Evolutionary conservation across 164 flowering plant species (phyloP).

Genomic region (Chloranthus sessilifolius): DNA sequence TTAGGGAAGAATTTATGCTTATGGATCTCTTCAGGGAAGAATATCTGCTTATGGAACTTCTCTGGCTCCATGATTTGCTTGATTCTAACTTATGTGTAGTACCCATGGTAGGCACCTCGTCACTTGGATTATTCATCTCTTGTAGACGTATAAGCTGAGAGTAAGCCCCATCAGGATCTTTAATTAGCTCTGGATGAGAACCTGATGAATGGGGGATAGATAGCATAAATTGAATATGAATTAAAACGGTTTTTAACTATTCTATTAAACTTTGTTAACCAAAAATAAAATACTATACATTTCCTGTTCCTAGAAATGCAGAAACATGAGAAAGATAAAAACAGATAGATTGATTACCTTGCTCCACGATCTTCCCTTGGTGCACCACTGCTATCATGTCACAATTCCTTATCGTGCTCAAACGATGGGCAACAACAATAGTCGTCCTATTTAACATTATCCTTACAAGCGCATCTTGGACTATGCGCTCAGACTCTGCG

Average conservation of each 20-base stretch:
- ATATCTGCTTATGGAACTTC: no score
- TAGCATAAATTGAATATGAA: no score
- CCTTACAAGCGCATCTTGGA: constrained; percentile 58
- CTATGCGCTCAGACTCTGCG: constrained; percentile 60
- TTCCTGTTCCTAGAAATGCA: no score
- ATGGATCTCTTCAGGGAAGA: constrained; percentile 24
- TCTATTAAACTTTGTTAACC: no score
- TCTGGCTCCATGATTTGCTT: constrained; percentile 24
- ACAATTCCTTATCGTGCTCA: constrained; percentile 60
- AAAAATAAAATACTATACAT: no score
- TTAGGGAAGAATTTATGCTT: constrained; percentile 37
- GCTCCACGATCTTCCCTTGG: constrained; percentile 55
- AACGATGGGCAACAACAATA: constrained; percentile 66
- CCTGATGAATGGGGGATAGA: constrained; percentile 45
- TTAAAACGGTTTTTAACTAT: no score
- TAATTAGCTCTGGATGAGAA: constrained; percentile 51
- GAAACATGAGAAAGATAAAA: no score
- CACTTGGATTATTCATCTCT: constrained; percentile 28
- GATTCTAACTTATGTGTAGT: not conserved
- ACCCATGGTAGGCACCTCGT: constrained; percentile 8
- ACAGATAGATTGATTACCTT: constrained; percentile 52
- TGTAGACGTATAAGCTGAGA: constrained; percentile 52
- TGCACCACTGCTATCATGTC: constrained; percentile 62
- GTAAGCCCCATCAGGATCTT: constrained; percentile 57
- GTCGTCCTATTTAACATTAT: constrained; percentile 59